Percentiles rank a stretch among this genome's conserved stretches.
phyloP scores from a whole-genome alignment of 2,329 filamentous ascomycete genomes.

The Geoglossum cookeanum region DNA sequence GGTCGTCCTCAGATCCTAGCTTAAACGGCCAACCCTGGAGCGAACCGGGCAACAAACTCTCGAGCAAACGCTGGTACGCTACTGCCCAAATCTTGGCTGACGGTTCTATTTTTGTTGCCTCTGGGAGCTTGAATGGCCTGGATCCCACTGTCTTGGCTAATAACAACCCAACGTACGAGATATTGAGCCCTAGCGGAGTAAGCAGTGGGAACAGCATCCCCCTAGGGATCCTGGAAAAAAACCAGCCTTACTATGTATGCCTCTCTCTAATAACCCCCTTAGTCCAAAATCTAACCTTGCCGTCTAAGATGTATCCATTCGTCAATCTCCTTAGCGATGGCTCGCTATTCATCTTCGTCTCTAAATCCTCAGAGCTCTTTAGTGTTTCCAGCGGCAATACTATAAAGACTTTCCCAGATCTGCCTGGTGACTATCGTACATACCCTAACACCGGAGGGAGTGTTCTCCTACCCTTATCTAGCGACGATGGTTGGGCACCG shows the following conservation, averaged over 20 bases:
- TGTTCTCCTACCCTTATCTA: conserved; percentile 34
- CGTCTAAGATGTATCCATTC: conserved; percentile 38
- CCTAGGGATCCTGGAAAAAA: conserved; percentile 35
- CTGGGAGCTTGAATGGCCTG: conserved; percentile 38
- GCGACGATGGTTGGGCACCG: conserved; percentile 31
- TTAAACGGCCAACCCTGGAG: conserved; percentile 31
- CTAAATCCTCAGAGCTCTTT: conserved; percentile 37
- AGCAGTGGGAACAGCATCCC: conserved; percentile 27
- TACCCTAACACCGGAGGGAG: conserved; percentile 42
- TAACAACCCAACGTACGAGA: conserved; percentile 45
- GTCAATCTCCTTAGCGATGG: conserved; percentile 38
- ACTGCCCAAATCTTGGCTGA: conserved; percentile 39
- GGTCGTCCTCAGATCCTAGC: conserved; percentile 25
- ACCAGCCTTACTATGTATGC: conserved; percentile 36
- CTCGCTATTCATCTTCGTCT: conserved; percentile 35
- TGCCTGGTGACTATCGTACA: conserved; percentile 36
- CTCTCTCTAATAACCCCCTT: not conserved
- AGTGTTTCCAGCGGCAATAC: conserved; percentile 27
- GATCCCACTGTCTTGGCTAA: conserved; percentile 33
- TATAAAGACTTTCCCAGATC: conserved; percentile 29
- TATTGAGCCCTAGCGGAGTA: conserved; percentile 30
- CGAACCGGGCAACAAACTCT: conserved; percentile 35
- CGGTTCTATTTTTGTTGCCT: conserved; percentile 37
- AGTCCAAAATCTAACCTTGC: not conserved
- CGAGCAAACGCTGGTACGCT: conserved; percentile 39